A percentile compares a stretch with the other conserved stretches of the same genome.
Conservation (phyloP, 768 basidiomycete genomes). For the Chalciporus chontae region DNA sequence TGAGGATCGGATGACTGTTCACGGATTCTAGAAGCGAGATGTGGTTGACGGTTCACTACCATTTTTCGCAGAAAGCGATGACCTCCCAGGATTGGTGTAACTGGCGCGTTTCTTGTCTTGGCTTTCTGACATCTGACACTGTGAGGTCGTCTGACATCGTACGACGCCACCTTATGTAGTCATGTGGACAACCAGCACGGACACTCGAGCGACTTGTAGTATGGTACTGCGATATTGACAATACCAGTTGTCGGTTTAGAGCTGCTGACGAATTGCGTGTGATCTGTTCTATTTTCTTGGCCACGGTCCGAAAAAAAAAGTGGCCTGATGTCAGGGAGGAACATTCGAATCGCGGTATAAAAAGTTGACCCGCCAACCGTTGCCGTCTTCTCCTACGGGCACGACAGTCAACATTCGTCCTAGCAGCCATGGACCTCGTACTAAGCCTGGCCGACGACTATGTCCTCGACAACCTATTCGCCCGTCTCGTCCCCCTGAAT, state of each 20-base stretch:
- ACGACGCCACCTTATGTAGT: too few species aligned
- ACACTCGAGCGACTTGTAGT: too few species aligned
- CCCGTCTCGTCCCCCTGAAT: conserved; percentile 60
- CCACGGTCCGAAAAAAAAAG: conserved; percentile 23
- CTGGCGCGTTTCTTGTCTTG: too few species aligned
- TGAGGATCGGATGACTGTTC: neutral
- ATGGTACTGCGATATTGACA: neutral
- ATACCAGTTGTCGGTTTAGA: neutral
- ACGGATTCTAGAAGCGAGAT: conserved; percentile 1
- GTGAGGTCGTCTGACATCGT: too few species aligned
- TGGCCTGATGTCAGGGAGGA: conserved; percentile 26
- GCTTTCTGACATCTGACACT: too few species aligned
- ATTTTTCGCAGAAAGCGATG: too few species aligned
- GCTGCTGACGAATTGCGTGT: neutral
- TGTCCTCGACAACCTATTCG: conserved; percentile 78
- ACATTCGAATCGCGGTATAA: conserved; percentile 17
- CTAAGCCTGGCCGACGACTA: conserved; percentile 66
- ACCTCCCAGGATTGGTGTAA: too few species aligned
- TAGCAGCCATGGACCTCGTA: conserved; percentile 71
- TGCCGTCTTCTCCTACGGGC: neutral
- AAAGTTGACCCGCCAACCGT: conserved; percentile 2
- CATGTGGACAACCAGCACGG: too few species aligned
- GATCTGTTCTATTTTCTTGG: conserved; percentile 6
- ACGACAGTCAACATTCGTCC: neutral
- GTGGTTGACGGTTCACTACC: too few species aligned